A percentile compares a stretch with the other conserved stretches of the same genome.
Evolutionary conservation across 768 basidiomycete genomes (phyloP).

Genomic region (Suillus spraguei): DNA sequence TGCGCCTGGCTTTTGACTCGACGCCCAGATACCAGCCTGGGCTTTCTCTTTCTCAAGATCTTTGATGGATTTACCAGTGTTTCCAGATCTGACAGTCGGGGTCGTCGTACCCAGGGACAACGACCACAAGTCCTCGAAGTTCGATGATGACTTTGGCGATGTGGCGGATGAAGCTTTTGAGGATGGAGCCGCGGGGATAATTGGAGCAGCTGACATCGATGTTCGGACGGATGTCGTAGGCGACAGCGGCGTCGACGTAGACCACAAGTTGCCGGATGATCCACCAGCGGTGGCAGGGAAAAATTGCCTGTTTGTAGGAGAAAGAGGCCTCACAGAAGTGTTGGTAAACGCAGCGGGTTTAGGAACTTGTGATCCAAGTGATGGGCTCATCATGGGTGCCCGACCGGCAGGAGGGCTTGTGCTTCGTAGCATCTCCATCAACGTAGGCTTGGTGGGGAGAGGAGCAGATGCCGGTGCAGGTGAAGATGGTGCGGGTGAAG

Average conservation of each 20-base stretch:
- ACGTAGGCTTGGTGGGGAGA: slow-evolving; percentile 39
- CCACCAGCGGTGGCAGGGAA: slow-evolving; percentile 21
- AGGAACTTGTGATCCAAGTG: slow-evolving; percentile 17
- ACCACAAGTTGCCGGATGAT: slow-evolving; percentile 26
- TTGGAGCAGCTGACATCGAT: slow-evolving; percentile 16
- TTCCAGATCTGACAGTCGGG: slow-evolving; percentile 37
- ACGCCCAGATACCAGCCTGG: slow-evolving; percentile 76
- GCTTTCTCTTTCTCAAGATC: slow-evolving; percentile 90
- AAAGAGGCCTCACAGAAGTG: slow-evolving; percentile 24
- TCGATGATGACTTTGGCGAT: slow-evolving; percentile 44
- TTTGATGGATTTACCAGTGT: slow-evolving; percentile 74
- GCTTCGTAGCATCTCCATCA: slow-evolving; percentile 51
- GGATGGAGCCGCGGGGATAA: slow-evolving; percentile 20
- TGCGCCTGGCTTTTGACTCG: slow-evolving; percentile 28
- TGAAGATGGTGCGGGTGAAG: slow-evolving; percentile 22
- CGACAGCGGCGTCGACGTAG: slow-evolving; percentile 31
- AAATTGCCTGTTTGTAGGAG: slow-evolving; percentile 28
- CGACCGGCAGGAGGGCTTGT: slow-evolving; percentile 31
- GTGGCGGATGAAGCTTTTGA: slow-evolving; percentile 34
- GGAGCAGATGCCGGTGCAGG: slow-evolving; percentile 29
- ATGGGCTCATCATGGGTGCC: slow-evolving; percentile 16
- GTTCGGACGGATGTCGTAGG: slow-evolving; percentile 19
- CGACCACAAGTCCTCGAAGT: slow-evolving; percentile 90
- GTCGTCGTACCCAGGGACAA: slow-evolving; percentile 65
- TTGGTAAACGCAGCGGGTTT: slow-evolving; percentile 23